Base-by-base conservation (phyloP, 1,284 basidiomycete species). In the Trametes versicolor region DNA sequence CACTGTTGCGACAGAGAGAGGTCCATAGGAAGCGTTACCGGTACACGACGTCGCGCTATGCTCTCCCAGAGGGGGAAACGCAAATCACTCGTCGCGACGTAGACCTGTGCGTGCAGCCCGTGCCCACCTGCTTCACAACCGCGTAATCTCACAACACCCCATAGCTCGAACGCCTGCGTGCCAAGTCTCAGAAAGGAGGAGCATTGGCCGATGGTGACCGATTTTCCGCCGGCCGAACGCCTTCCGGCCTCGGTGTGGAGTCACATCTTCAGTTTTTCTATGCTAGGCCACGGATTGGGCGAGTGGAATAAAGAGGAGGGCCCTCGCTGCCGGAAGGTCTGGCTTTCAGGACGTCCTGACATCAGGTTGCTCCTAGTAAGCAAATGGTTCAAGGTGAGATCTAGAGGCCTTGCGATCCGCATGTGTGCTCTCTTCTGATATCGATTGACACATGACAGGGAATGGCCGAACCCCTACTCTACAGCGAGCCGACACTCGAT, bases 381-480 rank as follows among this genome's bases (percentile, higher is more conserved):
- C 43, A 32, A 41, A 57, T 15, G 43, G n/a, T 47, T 57, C 32
- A 57, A 57, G 55, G 55, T 57, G 29, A 34, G 43, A 17, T 2
- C 10, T 19, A 10, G 7, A 23, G 6, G 13, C 21, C 13, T 27
- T 48, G 23, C 12, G 21, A 21, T 6, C 47, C 47, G 21, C 4
- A 8, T 10, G n/a, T n/a, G n/a, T 15, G 21, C n/a, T 4, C 23
- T 48, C 47, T 48, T 39, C 29, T n/a, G n/a, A 32, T 32, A 32
- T 8, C 29, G 29, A 32, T 32, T 32, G 29, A 3, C 8, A 32
- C 8, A 32, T 32, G 37, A 12, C 34, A 58, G 56, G 48, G 10
- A 13, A 21, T 58, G n/a, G 56, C 56, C 29, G 56, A 58, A 23
- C 56, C 56, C 13, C 47, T 58, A n/a, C 45, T 58, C 29, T 27